Percentiles rank a stretch among this genome's conserved stretches.
Evolutionary conservation across 768 basidiomycete species (phyloP).

Genomic region (Auriscalpium vulgare): DNA sequence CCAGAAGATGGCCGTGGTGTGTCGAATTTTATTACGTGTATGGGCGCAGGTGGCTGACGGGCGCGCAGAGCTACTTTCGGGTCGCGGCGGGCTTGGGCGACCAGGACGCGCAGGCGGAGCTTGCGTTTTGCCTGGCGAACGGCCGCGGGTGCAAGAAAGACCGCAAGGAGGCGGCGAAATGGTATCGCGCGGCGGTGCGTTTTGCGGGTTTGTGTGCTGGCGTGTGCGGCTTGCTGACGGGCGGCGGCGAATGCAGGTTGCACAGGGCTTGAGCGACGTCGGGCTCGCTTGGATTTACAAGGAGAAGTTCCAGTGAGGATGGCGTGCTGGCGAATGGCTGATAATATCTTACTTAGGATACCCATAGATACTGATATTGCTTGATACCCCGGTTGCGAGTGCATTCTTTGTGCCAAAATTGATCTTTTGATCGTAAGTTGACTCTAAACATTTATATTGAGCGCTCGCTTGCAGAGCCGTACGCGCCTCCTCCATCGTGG

Average conservation of each 20-base stretch:
- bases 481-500: no score
- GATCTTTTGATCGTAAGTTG: no score
- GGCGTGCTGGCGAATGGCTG: no score
- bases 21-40: conserved; percentile 21
- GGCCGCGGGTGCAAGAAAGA: conserved; percentile 88
- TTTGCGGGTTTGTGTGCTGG: no score
- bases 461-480: no score
- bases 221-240: no score
- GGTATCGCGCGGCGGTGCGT: conserved; percentile 83
- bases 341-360: no score
- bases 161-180: conserved; percentile 76
- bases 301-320: conserved; percentile 51
- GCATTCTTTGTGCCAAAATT: no score
- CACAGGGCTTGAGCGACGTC: conserved; percentile 72
- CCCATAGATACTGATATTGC: no score
- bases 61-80: conserved; percentile 64
- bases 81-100: conserved; percentile 83
- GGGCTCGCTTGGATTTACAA: conserved; percentile 92
- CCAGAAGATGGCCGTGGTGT: conserved; percentile 81
- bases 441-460: no score
- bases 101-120: conserved; percentile 77
- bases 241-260: conserved; percentile 33
- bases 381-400: no score
- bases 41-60: neutral
- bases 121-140: conserved; percentile 79